phyloP scores from a whole-genome alignment of 148 eudicot genomes.

The Fagopyrum homotropicum region DNA sequence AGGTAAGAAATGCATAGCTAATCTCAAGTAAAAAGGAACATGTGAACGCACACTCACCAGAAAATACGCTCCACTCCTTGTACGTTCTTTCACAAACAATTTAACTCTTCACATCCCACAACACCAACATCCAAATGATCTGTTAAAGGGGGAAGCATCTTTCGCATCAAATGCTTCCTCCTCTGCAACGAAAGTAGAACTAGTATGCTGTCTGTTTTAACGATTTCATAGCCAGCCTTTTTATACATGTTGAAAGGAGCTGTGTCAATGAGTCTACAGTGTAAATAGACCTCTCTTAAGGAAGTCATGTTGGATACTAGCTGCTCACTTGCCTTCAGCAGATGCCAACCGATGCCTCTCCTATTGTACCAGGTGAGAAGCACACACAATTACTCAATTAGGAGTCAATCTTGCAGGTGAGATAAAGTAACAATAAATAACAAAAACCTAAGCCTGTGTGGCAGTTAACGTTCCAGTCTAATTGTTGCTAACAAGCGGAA shows the following conservation, averaged over 20 bases:
- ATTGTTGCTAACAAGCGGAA: background rate
- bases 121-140: background rate
- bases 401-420: background rate
- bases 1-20: background rate
- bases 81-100: background rate
- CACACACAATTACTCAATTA: conserved; percentile 20
- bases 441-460: background rate
- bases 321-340: conserved; percentile 85
- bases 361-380: conserved; percentile 26
- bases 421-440: background rate
- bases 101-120: background rate
- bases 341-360: conserved; percentile 98
- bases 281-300: conserved; percentile 67
- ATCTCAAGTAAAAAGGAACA: background rate
- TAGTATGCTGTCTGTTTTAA: conserved; percentile 71
- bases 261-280: conserved; percentile 83
- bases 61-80: background rate
- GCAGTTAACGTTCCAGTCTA: background rate
- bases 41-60: background rate
- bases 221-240: conserved; percentile 78
- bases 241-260: conserved; percentile 82
- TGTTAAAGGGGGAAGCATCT: conserved; percentile 44
- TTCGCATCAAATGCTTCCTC: conserved; percentile 86
- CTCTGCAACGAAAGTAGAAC: conserved; percentile 64
- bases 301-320: conserved; percentile 66